Percentiles rank a stretch among this genome's conserved stretches.
These are phyloP conservation scores for Sugiyamaella americana DNA, from an alignment of 805 yeast genomes.

Conservation along the genomic window DNA sequence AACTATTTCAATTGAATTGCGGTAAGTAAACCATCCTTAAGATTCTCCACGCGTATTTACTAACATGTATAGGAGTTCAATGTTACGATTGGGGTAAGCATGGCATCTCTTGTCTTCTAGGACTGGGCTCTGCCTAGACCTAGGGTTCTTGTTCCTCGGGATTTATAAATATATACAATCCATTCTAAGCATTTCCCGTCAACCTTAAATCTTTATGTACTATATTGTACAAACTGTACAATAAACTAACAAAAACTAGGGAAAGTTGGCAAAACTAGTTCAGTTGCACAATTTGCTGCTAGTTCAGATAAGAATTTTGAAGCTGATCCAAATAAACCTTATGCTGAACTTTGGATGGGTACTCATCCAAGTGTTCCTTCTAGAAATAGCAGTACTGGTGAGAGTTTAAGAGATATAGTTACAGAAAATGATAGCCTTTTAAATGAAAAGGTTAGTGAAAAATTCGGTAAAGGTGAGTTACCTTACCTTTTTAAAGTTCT, in stretches of 20 bases:
- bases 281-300: slow-evolving; percentile 84
- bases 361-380: slow-evolving; percentile 93
- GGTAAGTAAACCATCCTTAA: slow-evolving; percentile 35
- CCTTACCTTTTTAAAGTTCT: slow-evolving; percentile 94
- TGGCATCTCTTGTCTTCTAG: background rate
- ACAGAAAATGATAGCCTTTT: slow-evolving; percentile 46
- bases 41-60: slow-evolving; percentile 25
- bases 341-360: slow-evolving; percentile 99
- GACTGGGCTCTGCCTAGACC: no score
- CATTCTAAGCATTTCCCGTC: background rate
- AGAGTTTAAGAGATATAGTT: slow-evolving; percentile 62
- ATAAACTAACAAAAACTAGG: no score
- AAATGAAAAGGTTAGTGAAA: slow-evolving; percentile 50
- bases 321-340: slow-evolving; percentile 73
- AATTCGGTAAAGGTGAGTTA: slow-evolving; percentile 69
- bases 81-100: slow-evolving; percentile 74
- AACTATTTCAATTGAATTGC: slow-evolving; percentile 32
- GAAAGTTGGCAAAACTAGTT: slow-evolving; percentile 73
- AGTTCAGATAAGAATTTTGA: slow-evolving; percentile 54
- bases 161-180: no score
- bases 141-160: no score
- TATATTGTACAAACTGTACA: background rate
- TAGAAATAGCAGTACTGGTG: slow-evolving; percentile 45
- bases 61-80: slow-evolving; percentile 47
- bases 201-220: background rate